Base-by-base conservation (phyloP, 495 filamentous ascomycete genomes). In the Neurospora sp. region DNA sequence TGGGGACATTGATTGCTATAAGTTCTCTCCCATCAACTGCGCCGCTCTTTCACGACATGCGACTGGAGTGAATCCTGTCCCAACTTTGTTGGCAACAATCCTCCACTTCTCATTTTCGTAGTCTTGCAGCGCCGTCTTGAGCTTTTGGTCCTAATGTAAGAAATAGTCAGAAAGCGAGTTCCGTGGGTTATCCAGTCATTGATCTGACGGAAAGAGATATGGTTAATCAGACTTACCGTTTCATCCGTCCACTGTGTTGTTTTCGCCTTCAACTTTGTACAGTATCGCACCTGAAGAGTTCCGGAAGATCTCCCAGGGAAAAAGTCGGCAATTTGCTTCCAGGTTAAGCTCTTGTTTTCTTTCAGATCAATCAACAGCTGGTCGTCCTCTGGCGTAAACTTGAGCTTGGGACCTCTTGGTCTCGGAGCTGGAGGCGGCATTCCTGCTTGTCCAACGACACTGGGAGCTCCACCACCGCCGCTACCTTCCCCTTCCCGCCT, bases 321-420 rank as follows among this genome's bases (percentile, higher is more conserved):
- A 82, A 95, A 97, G 77, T 96, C 93, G 72, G 92, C 92, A 76
- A 97, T 97, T 85, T 97, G 94, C 79, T 96, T 96, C 94, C 94
- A 97, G 10, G 94, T 94, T 76, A 97, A 86, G 76, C 91, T 92
- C 80, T 94, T 95, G 74, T 94, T 93, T 82, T 97, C 94, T 81
- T 97, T 97, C 71, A 97, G 83, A 73, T 95, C 92, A 23, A 97
- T 89, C 46, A 97, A 83, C 70, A 95, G 83, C 70, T 89, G 88
- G 81, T 97, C 94, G 78, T 97, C 94, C 81, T 95, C 93, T 54
- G 92, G 89, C 1, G 93, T 96, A 77, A 97, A 97, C 77, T 95
- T 96, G 73, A 95, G 83, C 81, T 96, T 96, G 20, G 93, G 93
- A 5, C 92, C 93, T 72, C 89, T 89, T 14, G 94, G 94, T 75